Percentiles rank a stretch among this genome's conserved stretches.
phyloP scores from a whole-genome alignment of 345 rosid genomes.

The Populus simonii region DNA sequence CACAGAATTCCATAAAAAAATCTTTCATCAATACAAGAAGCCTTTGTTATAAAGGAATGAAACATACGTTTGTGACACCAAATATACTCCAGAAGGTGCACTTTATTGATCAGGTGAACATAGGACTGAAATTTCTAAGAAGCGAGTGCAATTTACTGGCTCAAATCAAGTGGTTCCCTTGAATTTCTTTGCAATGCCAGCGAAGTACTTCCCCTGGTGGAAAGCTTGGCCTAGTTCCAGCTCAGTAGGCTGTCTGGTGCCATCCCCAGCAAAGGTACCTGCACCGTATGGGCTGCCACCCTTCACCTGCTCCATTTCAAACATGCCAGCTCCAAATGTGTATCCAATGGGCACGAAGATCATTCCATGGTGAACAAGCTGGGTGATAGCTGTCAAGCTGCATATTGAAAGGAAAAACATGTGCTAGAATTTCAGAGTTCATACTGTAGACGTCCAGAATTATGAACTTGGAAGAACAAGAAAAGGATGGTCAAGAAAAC shows the following conservation, averaged over 20 bases:
- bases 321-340: slow-evolving; percentile 99
- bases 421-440: neutral
- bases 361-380: slow-evolving; percentile 97
- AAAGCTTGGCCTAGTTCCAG: slow-evolving; percentile 83
- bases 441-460: neutral
- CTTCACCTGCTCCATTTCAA: slow-evolving; percentile 87
- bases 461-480: neutral
- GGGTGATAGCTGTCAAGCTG: slow-evolving; percentile 94
- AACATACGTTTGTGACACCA: neutral
- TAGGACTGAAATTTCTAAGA: neutral
- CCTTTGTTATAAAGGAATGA: slow-evolving; percentile 2
- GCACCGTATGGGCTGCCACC: slow-evolving; percentile 98
- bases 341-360: slow-evolving; percentile 88
- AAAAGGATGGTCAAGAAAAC: neutral
- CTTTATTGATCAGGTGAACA: neutral
- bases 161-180: slow-evolving; percentile 50
- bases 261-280: slow-evolving; percentile 89
- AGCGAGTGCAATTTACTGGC: neutral
- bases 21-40: slow-evolving; percentile 2
- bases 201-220: slow-evolving; percentile 94
- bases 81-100: neutral
- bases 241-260: slow-evolving; percentile 80
- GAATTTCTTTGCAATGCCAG: slow-evolving; percentile 83
- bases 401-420: neutral
- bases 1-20: neutral